A percentile compares a stretch with the other conserved stretches of the same genome.
Evolutionary conservation across 352 stramenopile genomes (phyloP).

Genomic region (Phytophthora ohioensis): DNA sequence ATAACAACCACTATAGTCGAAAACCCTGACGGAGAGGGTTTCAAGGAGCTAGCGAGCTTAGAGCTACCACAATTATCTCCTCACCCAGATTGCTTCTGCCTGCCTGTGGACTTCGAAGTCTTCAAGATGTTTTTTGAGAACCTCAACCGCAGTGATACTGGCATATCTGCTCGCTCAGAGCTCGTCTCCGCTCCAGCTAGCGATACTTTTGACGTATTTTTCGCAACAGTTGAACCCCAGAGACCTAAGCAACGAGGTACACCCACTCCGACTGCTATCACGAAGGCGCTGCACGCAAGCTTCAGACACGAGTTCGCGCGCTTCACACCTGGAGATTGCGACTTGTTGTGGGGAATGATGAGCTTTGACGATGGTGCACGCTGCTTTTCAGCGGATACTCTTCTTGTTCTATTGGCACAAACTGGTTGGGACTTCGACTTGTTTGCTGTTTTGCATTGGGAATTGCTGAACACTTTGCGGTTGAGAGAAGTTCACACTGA

Average conservation of each 20-base stretch:
- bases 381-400: constrained; percentile 55
- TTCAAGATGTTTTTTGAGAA: constrained; percentile 54
- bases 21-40: constrained; percentile 9
- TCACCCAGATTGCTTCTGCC: constrained; percentile 84
- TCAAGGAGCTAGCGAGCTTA: constrained; percentile 24
- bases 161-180: constrained; percentile 20
- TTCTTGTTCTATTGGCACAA: constrained; percentile 63
- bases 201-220: constrained; percentile 84
- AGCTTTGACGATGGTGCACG: constrained; percentile 58
- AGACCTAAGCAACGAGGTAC: background rate
- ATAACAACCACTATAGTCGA: constrained; percentile 28
- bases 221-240: constrained; percentile 30
- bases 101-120: constrained; percentile 82
- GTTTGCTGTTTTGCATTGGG: constrained; percentile 75
- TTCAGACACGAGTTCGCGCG: constrained; percentile 54
- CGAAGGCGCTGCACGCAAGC: constrained; percentile 15
- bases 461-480: constrained; percentile 50
- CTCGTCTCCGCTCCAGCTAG: constrained; percentile 51
- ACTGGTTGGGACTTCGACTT: constrained; percentile 81
- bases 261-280: background rate
- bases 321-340: constrained; percentile 80
- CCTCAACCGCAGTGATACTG: constrained; percentile 11
- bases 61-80: constrained; percentile 81
- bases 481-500: constrained; percentile 4
- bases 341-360: constrained; percentile 81